These are phyloP conservation scores for Ceriops zippeliana DNA, from an alignment of 345 rosid genomes.

Conservation along the genomic window DNA sequence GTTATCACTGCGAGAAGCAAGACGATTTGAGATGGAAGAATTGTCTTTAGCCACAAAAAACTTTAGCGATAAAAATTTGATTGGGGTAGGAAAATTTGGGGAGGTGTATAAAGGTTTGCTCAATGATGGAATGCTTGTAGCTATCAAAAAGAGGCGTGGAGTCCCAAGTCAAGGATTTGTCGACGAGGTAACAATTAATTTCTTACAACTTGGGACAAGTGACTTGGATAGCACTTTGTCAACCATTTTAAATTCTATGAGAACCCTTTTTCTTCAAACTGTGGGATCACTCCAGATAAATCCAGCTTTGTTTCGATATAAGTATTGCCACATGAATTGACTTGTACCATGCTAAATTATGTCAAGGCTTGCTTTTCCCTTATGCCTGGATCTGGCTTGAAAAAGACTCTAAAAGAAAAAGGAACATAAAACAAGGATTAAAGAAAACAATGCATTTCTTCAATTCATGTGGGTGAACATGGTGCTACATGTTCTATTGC, in stretches of 20 bases:
- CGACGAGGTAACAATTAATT: conserved; percentile 55
- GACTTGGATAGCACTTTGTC: background rate
- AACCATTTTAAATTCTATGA: background rate
- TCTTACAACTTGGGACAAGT: background rate
- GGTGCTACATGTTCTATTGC: background rate
- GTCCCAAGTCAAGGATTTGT: conserved; percentile 71
- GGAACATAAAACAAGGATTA: too few species aligned
- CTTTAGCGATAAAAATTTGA: conserved; percentile 68
- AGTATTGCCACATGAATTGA: conserved; percentile 3
- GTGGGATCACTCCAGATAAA: background rate
- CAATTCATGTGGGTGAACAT: too few species aligned
- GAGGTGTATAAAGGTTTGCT: conserved; percentile 93
- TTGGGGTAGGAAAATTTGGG: conserved; percentile 88
- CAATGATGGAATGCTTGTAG: conserved; percentile 88
- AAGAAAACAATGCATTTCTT: too few species aligned
- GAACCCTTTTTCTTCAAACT: background rate
- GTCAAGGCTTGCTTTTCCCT: background rate
- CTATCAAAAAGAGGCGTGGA: conserved; percentile 72
- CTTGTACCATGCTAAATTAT: background rate
- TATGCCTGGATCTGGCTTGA: conserved; percentile 2
- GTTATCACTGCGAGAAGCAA: conserved; percentile 66
- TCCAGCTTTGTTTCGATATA: background rate
- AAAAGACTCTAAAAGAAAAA: background rate
- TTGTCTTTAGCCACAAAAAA: conserved; percentile 76
- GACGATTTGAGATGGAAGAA: conserved; percentile 80